Conservation (phyloP, 768 basidiomycete species). For the Asterophora lycoperdoides region DNA sequence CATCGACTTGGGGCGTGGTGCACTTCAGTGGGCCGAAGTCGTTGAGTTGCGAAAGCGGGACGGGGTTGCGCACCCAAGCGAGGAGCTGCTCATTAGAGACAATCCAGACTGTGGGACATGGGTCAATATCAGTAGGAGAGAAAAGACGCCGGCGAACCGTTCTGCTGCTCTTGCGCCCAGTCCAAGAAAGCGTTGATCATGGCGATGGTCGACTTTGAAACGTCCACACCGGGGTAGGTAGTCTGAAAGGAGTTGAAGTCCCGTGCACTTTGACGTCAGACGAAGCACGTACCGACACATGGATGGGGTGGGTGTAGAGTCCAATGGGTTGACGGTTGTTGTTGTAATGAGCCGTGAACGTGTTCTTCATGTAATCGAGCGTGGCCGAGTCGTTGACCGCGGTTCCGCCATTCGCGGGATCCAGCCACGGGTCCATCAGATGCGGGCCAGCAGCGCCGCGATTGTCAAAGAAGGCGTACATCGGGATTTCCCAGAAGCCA, state of each 20-base stretch:
- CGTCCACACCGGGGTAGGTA: slow-evolving; percentile 56
- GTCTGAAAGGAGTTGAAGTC: slow-evolving; percentile 24
- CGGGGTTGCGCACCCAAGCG: slow-evolving; percentile 70
- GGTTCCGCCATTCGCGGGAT: slow-evolving; percentile 48
- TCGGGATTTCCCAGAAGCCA: slow-evolving; percentile 82
- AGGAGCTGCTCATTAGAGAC: slow-evolving; percentile 69
- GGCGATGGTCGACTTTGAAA: slow-evolving; percentile 49
- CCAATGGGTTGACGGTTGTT: slow-evolving; percentile 76
- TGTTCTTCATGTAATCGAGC: slow-evolving; percentile 66
- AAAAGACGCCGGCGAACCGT: slow-evolving; percentile 38
- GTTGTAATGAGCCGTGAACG: slow-evolving; percentile 72
- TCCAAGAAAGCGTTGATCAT: slow-evolving; percentile 82
- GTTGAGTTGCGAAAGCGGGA: slow-evolving; percentile 56
- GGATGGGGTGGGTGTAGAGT: slow-evolving; percentile 79
- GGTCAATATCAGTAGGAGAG: background rate
- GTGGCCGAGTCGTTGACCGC: slow-evolving; percentile 57
- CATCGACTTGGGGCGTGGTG: slow-evolving; percentile 53
- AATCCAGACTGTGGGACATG: slow-evolving; percentile 53
- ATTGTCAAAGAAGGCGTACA: slow-evolving; percentile 74
- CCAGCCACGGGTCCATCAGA: slow-evolving; percentile 85
- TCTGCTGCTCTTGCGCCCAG: slow-evolving; percentile 70
- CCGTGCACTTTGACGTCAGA: background rate
- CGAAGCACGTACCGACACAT: slow-evolving; percentile 47
- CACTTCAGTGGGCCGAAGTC: slow-evolving; percentile 55
- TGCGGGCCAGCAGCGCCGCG: slow-evolving; percentile 52